Evolutionary conservation across 768 basidiomycete genomes (phyloP).

Genomic region (Rhizopogon roseolus): DNA sequence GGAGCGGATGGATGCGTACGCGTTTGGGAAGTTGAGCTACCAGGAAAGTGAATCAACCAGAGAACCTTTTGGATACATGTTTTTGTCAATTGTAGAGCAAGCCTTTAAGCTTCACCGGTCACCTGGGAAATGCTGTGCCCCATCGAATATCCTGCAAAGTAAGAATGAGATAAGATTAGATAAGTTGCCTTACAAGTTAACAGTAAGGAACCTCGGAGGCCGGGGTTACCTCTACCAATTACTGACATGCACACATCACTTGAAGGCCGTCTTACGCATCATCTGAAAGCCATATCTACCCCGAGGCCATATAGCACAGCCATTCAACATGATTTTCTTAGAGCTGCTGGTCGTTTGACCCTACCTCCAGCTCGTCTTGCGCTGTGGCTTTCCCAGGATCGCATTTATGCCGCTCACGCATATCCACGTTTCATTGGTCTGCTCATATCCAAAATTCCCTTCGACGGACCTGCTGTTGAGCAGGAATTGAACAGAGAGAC

Average conservation of each 20-base stretch:
- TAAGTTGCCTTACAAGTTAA: not conserved
- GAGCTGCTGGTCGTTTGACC: constrained; percentile 46
- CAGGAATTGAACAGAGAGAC: constrained; percentile 22
- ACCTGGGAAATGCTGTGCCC: too few relatives aligned
- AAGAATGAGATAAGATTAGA: not conserved
- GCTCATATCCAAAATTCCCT: constrained; percentile 57
- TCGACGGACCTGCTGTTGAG: constrained; percentile 12
- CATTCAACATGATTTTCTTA: constrained; percentile 55
- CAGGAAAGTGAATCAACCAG: constrained; percentile 1
- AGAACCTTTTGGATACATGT: not conserved
- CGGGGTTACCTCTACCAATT: too few relatives aligned
- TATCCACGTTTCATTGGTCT: constrained; percentile 70
- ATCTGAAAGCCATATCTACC: constrained; percentile 34
- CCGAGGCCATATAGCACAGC: constrained; percentile 40
- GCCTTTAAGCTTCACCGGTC: too few relatives aligned
- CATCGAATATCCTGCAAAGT: too few relatives aligned
- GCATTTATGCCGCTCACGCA: constrained; percentile 68
- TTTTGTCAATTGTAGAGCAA: too few relatives aligned
- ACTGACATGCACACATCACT: not conserved
- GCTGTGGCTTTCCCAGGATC: constrained; percentile 69
- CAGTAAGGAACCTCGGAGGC: too few relatives aligned
- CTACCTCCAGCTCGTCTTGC: constrained; percentile 45
- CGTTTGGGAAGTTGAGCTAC: constrained; percentile 53
- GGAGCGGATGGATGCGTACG: constrained; percentile 83
- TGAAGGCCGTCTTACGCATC: constrained; percentile 5